Base-by-base conservation (phyloP, 2,329 filamentous ascomycete genomes). In the Aspergillus arachidicola region DNA sequence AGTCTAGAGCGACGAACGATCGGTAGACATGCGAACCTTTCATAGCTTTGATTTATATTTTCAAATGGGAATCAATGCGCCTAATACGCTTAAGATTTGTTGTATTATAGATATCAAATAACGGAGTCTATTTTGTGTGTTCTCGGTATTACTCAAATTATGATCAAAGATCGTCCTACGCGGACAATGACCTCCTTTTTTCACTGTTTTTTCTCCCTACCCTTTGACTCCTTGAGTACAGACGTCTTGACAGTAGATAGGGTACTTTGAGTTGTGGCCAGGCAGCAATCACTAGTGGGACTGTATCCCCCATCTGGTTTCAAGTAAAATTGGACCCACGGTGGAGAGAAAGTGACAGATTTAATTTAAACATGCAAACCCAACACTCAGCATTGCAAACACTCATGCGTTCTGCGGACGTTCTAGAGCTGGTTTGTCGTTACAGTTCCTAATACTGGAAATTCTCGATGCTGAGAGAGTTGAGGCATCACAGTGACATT, bases 1-100 rank as follows among this genome's bases (percentile, higher is more conserved):
- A 96, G 81, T 86, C 92, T 67, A 92, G 91, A 60, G 88, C 89
- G 28, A 92, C 96, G 73, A 98, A 98, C 78, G 92, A 91, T 71
- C 89, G 93, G 80, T 89, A 84, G 21, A 12, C n/a, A 16, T 26
- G 32, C 38, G 32, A 43, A 32, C 46, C 26, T 48, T 30, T 38
- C 34, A 55, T 59, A 32, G 28, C 16, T 43, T 61, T 43, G 0
- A 3, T 43, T n/a, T 30, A 30, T 45, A 21, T 34, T 21, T 46
- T 43, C 19, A 2, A 55, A 55, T n/a, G n/a, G 19, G 7, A 26
- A 9, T 28, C n/a, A 26, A 55, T 26, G 36, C n/a, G 6, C 23
- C 21, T 12, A 32, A 55, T 38, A 55, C 26, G n/a, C 23, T 30
- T 19, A 43, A 23, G 36, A 23, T 45, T 53, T 32, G 48, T 32